These are phyloP conservation scores for Pleurotus salmoneostramineus DNA, from an alignment of 768 basidiomycete species.

Conservation along the genomic window DNA sequence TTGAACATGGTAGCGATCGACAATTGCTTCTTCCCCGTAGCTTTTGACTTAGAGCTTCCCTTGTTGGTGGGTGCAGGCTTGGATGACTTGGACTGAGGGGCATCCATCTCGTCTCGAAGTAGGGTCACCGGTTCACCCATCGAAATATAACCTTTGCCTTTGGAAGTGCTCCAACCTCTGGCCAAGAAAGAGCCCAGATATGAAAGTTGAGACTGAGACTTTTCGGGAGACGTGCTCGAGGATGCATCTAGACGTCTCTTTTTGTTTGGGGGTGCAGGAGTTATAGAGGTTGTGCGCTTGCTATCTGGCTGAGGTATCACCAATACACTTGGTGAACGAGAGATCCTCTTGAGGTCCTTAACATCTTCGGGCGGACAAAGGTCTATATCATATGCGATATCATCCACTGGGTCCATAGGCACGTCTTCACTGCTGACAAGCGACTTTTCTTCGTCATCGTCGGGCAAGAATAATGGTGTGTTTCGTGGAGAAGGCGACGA, in stretches of 20 bases:
- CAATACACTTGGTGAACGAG: constrained; percentile 35
- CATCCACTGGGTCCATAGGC: neutral
- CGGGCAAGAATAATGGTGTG: constrained; percentile 27
- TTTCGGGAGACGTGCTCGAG: constrained; percentile 12
- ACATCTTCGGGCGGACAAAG: neutral
- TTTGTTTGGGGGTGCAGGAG: constrained; percentile 38
- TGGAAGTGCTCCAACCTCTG: constrained; percentile 78
- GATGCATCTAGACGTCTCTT: constrained; percentile 41
- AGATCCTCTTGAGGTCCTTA: constrained; percentile 14
- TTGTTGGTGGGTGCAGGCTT: neutral
- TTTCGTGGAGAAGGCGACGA: constrained; percentile 12
- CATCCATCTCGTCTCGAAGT: constrained; percentile 48
- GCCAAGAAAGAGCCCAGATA: constrained; percentile 71
- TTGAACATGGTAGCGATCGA: constrained; percentile 67
- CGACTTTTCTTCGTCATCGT: constrained; percentile 28
- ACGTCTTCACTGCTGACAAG: neutral
- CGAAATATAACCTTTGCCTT: constrained; percentile 68
- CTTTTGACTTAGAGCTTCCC: constrained; percentile 16
- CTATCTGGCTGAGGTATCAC: constrained; percentile 28
- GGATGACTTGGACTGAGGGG: constrained; percentile 9
- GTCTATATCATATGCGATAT: constrained; percentile 10
- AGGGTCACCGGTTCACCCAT: constrained; percentile 56
- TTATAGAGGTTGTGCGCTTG: constrained; percentile 14
- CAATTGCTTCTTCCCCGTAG: constrained; percentile 47
- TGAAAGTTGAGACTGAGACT: constrained; percentile 21